phyloP scores from a whole-genome alignment of 2,329 filamentous ascomycete genomes.

The Stenocarpella maydis region DNA sequence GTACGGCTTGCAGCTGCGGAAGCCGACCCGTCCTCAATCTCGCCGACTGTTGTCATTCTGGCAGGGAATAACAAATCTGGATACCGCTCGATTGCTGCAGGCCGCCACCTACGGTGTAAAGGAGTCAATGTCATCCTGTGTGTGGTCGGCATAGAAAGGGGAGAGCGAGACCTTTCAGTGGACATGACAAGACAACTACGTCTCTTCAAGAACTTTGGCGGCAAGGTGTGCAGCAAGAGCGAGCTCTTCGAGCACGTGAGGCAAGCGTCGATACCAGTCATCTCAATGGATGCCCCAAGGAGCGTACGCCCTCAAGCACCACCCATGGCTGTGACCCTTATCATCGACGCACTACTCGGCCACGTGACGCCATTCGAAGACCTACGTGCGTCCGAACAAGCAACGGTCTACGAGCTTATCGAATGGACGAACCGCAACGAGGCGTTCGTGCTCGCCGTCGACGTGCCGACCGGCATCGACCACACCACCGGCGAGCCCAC shows the following conservation, averaged over 20 bases:
- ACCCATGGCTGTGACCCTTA: conserved; percentile 75
- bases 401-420: conserved; percentile 86
- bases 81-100: conserved; percentile 83
- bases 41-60: conserved; percentile 72
- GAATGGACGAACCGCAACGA: conserved; percentile 93
- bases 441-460: conserved; percentile 84
- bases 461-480: conserved; percentile 88
- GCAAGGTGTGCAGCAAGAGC: conserved; percentile 70
- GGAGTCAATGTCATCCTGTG: conserved; percentile 83
- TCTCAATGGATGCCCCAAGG: conserved; percentile 48
- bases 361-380: conserved; percentile 90
- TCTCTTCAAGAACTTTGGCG: conserved; percentile 84
- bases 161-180: conserved; percentile 80
- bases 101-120: conserved; percentile 85
- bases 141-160: conserved; percentile 83
- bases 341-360: conserved; percentile 89
- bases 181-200: conserved; percentile 83
- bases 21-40: conserved; percentile 35
- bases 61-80: conserved; percentile 95
- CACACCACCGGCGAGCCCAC: conserved; percentile 75
- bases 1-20: conserved; percentile 57
- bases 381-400: conserved; percentile 81
- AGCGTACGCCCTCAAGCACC: conserved; percentile 53
- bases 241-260: conserved; percentile 69
- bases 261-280: conserved; percentile 51